phyloP scores from a whole-genome alignment of 2,329 filamentous ascomycete genomes.

The Fusarium neocosmosporiellum region DNA sequence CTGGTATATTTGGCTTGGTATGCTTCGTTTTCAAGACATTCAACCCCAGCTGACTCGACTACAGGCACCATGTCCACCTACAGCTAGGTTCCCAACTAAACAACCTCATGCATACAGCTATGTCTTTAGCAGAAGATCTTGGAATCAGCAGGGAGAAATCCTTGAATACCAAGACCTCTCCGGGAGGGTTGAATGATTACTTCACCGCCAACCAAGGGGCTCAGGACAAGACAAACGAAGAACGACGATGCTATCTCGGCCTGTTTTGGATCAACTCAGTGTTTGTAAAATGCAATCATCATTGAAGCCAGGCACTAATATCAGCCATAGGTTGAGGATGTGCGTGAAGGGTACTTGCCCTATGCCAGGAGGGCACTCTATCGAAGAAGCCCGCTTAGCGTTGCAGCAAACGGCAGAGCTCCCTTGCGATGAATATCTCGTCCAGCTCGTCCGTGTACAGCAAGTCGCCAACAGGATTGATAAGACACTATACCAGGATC shows the following conservation, averaged over 20 bases:
- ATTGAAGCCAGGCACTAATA: neutral
- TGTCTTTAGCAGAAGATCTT: slow-evolving; percentile 14
- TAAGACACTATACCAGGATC: neutral
- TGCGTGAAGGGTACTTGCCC: neutral
- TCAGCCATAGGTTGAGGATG: neutral
- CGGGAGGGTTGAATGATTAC: neutral
- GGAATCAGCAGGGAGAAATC: slow-evolving; percentile 1
- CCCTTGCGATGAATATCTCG: neutral
- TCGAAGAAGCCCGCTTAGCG: neutral
- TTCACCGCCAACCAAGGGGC: neutral
- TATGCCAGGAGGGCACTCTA: neutral
- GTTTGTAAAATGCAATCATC: neutral
- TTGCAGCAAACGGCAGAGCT: neutral
- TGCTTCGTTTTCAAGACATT: neutral
- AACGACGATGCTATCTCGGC: slow-evolving; percentile 15
- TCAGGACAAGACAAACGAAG: neutral
- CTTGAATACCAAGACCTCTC: neutral
- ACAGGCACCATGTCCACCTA: slow-evolving; percentile 17
- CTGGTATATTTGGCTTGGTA: slow-evolving; percentile 20
- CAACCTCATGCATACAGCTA: slow-evolving; percentile 18
- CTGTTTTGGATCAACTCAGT: slow-evolving; percentile 17
- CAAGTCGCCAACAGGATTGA: neutral
- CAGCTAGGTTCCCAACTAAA: slow-evolving; percentile 8
- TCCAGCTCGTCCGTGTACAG: slow-evolving; percentile 2
- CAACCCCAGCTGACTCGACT: neutral